phyloP scores from a whole-genome alignment of 495 filamentous ascomycete species.

The Aspergillus campestris region DNA sequence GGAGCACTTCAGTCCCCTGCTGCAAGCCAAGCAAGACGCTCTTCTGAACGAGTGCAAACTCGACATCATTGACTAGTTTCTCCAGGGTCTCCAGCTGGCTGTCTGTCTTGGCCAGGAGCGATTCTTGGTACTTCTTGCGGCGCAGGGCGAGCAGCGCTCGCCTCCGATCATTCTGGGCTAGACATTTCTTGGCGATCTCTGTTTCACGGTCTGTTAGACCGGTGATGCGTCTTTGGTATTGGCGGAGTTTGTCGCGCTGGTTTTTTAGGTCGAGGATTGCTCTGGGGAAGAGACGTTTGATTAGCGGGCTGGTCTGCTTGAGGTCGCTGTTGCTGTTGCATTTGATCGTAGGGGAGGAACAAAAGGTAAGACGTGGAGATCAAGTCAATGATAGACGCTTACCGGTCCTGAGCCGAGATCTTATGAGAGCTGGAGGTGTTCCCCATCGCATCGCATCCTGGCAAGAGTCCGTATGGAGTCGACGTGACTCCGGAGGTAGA shows the following conservation, averaged over 20 bases:
- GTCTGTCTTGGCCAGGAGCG: constrained; percentile 82
- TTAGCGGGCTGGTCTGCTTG: constrained; percentile 1
- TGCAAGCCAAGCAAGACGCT: constrained; percentile 88
- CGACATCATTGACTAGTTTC: constrained; percentile 71
- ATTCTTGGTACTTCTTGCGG: constrained; percentile 94
- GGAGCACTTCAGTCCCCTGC: constrained; percentile 81
- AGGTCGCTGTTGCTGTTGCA: too few species aligned
- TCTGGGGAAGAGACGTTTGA: constrained; percentile 26
- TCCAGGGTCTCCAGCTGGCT: constrained; percentile 82
- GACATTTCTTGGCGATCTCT: constrained; percentile 70
- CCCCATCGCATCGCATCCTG: constrained; percentile 48
- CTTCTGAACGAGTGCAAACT: constrained; percentile 93
- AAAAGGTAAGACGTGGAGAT: neutral
- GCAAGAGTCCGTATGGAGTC: neutral
- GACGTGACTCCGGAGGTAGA: neutral
- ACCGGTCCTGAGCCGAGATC: constrained; percentile 68
- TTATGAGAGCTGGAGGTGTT: constrained; percentile 57
- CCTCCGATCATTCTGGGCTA: constrained; percentile 63
- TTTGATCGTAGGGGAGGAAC: constrained; percentile 4
- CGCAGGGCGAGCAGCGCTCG: constrained; percentile 83
- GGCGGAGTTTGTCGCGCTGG: constrained; percentile 92
- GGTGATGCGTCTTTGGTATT: constrained; percentile 84
- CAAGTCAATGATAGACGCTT: constrained; percentile 5
- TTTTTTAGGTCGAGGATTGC: constrained; percentile 95
- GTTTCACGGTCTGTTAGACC: constrained; percentile 77